Evolutionary conservation across 2,329 filamentous ascomycete genomes (phyloP), one percentile per base, ranked within the genome.

Genomic region (Botryotinia globosa): DNA sequence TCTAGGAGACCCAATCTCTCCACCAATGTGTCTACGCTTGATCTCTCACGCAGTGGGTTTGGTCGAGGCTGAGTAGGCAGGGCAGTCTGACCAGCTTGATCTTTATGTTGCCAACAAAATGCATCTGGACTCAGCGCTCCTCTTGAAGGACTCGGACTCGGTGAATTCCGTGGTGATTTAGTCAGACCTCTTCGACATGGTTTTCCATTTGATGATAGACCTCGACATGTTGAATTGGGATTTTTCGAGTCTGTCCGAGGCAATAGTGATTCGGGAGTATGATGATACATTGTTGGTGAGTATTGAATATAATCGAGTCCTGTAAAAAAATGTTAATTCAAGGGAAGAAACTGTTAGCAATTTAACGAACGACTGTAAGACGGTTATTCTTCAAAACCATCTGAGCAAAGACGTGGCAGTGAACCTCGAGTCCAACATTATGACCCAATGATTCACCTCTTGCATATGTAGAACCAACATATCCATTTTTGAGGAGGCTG

Each of bases 51-150:
- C 79, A 78, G 70, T 74, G 79, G 73, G 80, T 59, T 58, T 44
- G 72, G 58, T 76, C 79, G 74, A 81, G 54, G 2, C 39, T 63
- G 45, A n/a, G 37, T 42, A 25, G 67, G 80, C 81, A 73, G 79
- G 78, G 78, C 71, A 70, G 75, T 59, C 81, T 83, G 74, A 83
- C 86, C 29, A 81, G 78, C 76, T 82, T 99, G 96, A 73, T 96
- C 93, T 80, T 93, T 94, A 84, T 99, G 96, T 81, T 98, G 94
- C 92, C 93, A 97, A 85, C 95, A 98, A 83, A 94, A 98, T 64
- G 72, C 80, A 70, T 75, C 81, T 73, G 67, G 78, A 77, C 68
- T 80, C 76, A 73, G 71, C 58, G 63, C 61, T 74, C 74, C 64
- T 74, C 73, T 70, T 70, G 66, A 74, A 67, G 76, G 78, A 76